Conservation (phyloP, 2,329 filamentous ascomycete species). For the Ophiocordyceps camponoti-saundersi region DNA sequence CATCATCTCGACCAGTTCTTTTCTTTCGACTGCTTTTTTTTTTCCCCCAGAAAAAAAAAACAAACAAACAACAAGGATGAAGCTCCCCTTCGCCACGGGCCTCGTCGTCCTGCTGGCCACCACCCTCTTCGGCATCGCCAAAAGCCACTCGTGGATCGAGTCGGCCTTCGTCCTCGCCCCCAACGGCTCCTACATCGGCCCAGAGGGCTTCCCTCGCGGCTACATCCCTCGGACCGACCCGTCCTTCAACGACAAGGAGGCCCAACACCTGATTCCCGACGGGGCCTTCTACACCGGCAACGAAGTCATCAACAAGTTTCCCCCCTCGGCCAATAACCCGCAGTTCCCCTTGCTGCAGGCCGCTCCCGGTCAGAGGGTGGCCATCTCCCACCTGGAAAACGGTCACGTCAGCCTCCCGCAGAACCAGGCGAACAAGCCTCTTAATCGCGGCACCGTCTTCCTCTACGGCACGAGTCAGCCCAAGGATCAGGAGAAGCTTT, state of each 20-base stretch:
- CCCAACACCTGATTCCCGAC: constrained; percentile 46
- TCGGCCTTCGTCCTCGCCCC: constrained; percentile 51
- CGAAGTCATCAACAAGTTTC: constrained; percentile 30
- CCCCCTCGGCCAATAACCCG: constrained; percentile 20
- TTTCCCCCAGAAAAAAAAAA: not conserved
- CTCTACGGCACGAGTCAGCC: constrained; percentile 55
- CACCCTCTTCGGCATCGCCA: constrained; percentile 6
- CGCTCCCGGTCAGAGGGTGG: constrained; percentile 43
- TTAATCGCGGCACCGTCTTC: constrained; percentile 54
- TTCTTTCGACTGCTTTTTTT: not conserved
- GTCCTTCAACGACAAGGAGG: constrained; percentile 38
- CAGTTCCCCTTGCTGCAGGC: constrained; percentile 44
- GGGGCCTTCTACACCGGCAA: constrained; percentile 39
- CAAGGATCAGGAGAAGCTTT: constrained; percentile 27
- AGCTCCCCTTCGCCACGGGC: constrained; percentile 1
- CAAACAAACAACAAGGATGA: not conserved
- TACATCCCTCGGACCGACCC: constrained; percentile 40
- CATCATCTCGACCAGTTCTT: not conserved
- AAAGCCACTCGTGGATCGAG: constrained; percentile 73
- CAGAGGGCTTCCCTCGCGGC: constrained; percentile 58
- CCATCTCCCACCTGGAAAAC: constrained; percentile 56
- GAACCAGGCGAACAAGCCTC: constrained; percentile 39
- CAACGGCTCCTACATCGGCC: constrained; percentile 57
- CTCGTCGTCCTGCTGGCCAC: constrained; percentile 14
- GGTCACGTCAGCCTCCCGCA: constrained; percentile 52